A percentile compares a stretch with the other conserved stretches of the same genome.
These are phyloP conservation scores for Kurtzmaniella quercitrusa DNA, from an alignment of 1,139 yeast genomes.

Conservation along the genomic window DNA sequence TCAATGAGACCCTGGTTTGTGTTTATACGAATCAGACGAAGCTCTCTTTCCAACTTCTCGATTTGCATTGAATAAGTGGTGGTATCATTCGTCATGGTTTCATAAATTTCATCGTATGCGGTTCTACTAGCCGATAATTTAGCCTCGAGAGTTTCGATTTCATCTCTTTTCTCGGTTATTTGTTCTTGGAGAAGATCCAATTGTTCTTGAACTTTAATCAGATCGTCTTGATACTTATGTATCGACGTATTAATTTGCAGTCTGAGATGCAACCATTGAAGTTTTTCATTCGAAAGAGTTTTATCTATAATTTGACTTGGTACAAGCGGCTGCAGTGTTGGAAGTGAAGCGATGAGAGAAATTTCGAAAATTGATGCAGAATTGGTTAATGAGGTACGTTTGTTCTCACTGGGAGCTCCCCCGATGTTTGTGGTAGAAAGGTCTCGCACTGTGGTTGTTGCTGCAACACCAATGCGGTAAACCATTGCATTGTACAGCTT, in stretches of 20 bases:
- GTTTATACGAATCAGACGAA: conserved; percentile 49
- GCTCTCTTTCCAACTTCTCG: conserved; percentile 61
- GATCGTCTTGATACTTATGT: conserved; percentile 57
- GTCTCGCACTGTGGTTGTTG: conserved; percentile 3
- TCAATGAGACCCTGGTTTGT: conserved; percentile 50
- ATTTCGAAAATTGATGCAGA: conserved; percentile 26
- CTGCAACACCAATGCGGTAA: conserved; percentile 34
- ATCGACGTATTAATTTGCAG: conserved; percentile 44
- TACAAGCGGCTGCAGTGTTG: conserved; percentile 6
- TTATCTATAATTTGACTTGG: conserved; percentile 23
- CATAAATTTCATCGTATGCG: conserved; percentile 55
- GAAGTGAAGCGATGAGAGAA: conserved; percentile 11
- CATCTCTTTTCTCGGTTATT: conserved; percentile 54
- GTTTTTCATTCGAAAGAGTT: conserved; percentile 33
- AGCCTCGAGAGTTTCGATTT: conserved; percentile 57
- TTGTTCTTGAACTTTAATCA: conserved; percentile 54
- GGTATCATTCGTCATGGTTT: conserved; percentile 52
- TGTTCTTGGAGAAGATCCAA: conserved; percentile 55
- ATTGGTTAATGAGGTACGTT: conserved; percentile 10
- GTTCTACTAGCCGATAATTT: conserved; percentile 50
- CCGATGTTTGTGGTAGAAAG: neutral
- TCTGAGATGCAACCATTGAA: conserved; percentile 43
- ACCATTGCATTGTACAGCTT: conserved; percentile 55
- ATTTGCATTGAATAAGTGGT: conserved; percentile 59
- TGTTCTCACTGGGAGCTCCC: neutral